Percentiles rank a stretch among this genome's conserved stretches.
phyloP scores from a whole-genome alignment of 2,329 filamentous ascomycete genomes.

The Arthrobotrys sphaeroides region DNA sequence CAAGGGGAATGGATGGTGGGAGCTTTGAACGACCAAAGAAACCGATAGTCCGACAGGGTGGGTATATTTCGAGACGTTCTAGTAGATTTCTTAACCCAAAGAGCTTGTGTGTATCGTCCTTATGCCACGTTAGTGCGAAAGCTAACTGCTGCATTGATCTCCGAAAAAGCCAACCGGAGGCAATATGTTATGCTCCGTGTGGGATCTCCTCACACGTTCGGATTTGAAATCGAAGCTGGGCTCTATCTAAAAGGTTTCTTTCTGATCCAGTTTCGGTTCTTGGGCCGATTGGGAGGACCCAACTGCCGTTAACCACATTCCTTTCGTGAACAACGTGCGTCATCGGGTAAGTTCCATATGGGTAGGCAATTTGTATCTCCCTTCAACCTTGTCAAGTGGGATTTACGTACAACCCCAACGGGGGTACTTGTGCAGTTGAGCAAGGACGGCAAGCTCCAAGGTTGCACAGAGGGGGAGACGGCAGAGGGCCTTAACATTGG shows the following conservation, averaged over 20 bases:
- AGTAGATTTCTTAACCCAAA: too few species aligned
- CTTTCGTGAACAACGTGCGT: constrained; percentile 13
- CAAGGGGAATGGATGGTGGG: background rate
- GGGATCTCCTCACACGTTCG: background rate
- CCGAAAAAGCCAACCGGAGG: too few species aligned
- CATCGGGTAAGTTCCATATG: background rate
- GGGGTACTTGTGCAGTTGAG: background rate
- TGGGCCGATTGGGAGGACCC: background rate
- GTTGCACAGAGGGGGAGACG: constrained; percentile 23
- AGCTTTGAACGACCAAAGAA: background rate
- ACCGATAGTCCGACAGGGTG: background rate
- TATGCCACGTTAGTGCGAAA: too few species aligned
- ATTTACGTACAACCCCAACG: constrained; percentile 1
- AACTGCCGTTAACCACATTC: constrained; percentile 3
- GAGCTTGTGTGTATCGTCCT: too few species aligned
- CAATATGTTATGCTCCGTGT: too few species aligned
- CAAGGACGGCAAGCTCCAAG: constrained; percentile 1
- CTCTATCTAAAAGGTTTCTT: background rate
- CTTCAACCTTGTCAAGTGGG: constrained; percentile 4
- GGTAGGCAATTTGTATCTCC: background rate
- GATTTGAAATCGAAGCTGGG: background rate
- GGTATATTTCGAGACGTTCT: background rate
- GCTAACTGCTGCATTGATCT: too few species aligned
- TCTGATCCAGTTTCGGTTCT: background rate
- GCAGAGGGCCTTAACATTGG: background rate